Evolutionary conservation across 768 basidiomycete genomes (phyloP).

Genomic region (Tricholoma saponaceum): DNA sequence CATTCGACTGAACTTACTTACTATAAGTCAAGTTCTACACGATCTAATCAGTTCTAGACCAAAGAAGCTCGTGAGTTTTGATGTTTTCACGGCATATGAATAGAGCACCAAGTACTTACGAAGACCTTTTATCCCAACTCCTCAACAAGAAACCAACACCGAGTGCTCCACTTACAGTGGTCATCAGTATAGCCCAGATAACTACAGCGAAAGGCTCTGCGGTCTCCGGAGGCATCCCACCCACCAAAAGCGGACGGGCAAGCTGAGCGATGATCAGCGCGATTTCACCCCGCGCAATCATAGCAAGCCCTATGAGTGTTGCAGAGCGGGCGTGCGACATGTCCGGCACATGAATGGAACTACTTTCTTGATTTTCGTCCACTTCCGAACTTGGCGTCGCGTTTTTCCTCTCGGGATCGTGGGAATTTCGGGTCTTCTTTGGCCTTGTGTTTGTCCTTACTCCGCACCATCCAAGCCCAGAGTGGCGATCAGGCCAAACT

Average conservation of each 20-base stretch:
- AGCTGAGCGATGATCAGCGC: conserved; percentile 57
- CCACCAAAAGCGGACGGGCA: conserved; percentile 26
- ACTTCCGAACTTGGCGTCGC: background rate
- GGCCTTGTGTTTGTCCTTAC: background rate
- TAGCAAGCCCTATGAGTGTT: conserved; percentile 47
- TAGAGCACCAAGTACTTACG: background rate
- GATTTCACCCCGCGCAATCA: conserved; percentile 69
- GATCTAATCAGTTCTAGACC: background rate
- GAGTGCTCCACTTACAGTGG: conserved; percentile 47
- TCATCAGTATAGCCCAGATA: conserved; percentile 53
- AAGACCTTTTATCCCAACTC: conserved; percentile 4
- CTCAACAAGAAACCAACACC: conserved; percentile 24
- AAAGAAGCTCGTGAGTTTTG: background rate
- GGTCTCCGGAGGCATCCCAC: conserved; percentile 5
- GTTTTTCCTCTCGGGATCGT: background rate
- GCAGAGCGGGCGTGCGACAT: conserved; percentile 24
- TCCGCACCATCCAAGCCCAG: conserved; percentile 12
- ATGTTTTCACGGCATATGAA: background rate
- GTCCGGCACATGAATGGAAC: background rate
- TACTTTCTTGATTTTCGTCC: background rate
- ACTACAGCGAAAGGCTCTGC: conserved; percentile 50
- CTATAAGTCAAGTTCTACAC: too few species aligned
- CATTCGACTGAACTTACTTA: too few species aligned
- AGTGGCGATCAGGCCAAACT: conserved; percentile 23
- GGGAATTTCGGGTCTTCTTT: background rate